Percentiles rank a stretch among this genome's conserved stretches.
Evolutionary conservation across 495 filamentous ascomycete species (phyloP).

Genomic region (Podospora fimiseda): DNA sequence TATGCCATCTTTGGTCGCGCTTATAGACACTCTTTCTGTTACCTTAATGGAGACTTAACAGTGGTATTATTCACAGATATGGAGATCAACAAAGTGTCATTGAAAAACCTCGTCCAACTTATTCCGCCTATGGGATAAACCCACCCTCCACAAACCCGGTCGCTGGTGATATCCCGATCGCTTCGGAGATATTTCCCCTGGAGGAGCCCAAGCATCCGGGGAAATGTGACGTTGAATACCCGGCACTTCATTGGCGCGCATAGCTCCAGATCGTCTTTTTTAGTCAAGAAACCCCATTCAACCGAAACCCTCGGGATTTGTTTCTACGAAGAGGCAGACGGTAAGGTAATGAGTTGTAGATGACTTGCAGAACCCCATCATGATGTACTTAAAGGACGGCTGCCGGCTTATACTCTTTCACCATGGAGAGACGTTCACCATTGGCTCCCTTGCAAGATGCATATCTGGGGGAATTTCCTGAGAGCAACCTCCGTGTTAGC

Average conservation of each 20-base stretch:
- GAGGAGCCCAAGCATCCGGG: not conserved
- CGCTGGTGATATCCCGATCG: not conserved
- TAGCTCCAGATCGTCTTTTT: not conserved
- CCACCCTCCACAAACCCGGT: not conserved
- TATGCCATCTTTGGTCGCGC: no score
- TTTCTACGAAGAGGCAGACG: not conserved
- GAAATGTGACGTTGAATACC: not conserved
- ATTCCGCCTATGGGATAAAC: not conserved
- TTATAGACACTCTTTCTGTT: not conserved
- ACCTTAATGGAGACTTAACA: not conserved
- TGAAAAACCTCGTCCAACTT: not conserved
- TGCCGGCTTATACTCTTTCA: not conserved
- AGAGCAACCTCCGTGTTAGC: not conserved
- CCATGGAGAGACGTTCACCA: not conserved
- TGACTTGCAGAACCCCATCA: not conserved
- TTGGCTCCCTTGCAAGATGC: not conserved
- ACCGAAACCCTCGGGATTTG: not conserved
- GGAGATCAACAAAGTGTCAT: not conserved
- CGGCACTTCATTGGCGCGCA: conserved; percentile 8
- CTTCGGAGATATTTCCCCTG: not conserved
- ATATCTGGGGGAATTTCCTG: not conserved
- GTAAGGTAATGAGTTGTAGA: not conserved
- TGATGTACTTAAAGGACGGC: not conserved
- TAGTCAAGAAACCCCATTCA: not conserved
- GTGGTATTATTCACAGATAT: not conserved